phyloP scores from a whole-genome alignment of 441 rosid species.

The Raphanus hybrid region DNA sequence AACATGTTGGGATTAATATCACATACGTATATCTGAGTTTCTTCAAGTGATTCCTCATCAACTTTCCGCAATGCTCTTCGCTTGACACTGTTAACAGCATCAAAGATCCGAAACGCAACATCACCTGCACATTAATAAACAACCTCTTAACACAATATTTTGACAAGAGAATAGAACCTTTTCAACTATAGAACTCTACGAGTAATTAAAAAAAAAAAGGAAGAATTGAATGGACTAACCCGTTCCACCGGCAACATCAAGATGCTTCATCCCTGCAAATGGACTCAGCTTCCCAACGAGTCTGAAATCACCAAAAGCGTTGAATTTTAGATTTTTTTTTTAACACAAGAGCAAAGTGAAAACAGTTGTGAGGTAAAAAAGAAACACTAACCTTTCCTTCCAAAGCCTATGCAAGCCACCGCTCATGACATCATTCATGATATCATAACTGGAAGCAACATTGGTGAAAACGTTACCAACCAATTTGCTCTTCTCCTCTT shows the following conservation, averaged over 20 bases:
- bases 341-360: not conserved
- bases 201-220: not conserved
- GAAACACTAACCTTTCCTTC: conserved; percentile 81
- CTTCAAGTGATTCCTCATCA: conserved; percentile 67
- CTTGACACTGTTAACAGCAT: conserved; percentile 56
- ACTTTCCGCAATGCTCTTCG: conserved; percentile 64
- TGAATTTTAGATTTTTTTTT: too few species aligned
- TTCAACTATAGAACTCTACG: not conserved
- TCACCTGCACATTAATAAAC: conserved; percentile 67
- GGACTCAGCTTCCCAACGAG: conserved; percentile 87
- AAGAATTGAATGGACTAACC: conserved; percentile 44
- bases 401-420: conserved; percentile 91
- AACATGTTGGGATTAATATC: conserved; percentile 96
- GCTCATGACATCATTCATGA: conserved; percentile 98
- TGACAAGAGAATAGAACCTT: not conserved
- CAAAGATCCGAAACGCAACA: conserved; percentile 86
- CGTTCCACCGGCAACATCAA: conserved; percentile 99
- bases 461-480: conserved; percentile 86
- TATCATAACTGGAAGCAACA: conserved; percentile 92
- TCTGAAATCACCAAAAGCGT: conserved; percentile 58
- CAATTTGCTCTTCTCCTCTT: conserved; percentile 85
- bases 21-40: conserved; percentile 80
- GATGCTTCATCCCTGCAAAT: conserved; percentile 94
- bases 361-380: not conserved
- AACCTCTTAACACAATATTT: not conserved